Base-by-base conservation (phyloP, 495 filamentous ascomycete species). In the Daldinia childiae region DNA sequence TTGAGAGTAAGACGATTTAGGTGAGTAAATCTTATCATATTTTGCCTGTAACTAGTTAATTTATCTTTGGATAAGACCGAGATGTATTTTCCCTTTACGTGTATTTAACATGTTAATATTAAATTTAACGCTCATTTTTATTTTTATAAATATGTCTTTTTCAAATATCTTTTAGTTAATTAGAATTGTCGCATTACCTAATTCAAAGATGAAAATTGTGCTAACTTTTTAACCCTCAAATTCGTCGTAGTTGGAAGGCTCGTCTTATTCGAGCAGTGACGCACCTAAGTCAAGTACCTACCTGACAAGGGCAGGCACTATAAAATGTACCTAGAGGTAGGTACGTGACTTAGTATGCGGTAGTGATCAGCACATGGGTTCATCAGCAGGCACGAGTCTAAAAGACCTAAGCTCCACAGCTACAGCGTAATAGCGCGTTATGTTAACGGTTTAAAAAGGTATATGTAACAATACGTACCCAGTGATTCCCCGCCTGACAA, bases 401-500 rank as follows among this genome's bases (percentile, higher is more conserved):
- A 19, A 55, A 59, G 54, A 39, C 43, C 58, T 50, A 71, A 72
- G 68, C 63, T 71, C 52, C 58, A 51, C 43, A 62, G 57, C 61
- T 66, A 54, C 21, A 56, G 66, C 43, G 29, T 29, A 68, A 50
- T 48, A 56, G 9, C 14, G 54, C 43, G 41, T 30, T 32, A 14
- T n/a, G n/a, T 59, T 17, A 43, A 39, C 41, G 30, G 30, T 7
- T 54, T 27, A 3, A 29, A 14, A 54, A 30, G 50, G 26, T 30
- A 4, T 6, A 26, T 17, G 50, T 29, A 27, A 54, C 24, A 15
- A 54, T 30, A 50, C 56, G 61, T 52, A 57, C 69, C 64, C 11
- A 19, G 36, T 56, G 39, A 36, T 56, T 64, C 69, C 69, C 69
- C 69, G 69, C 69, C 69, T 72, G 69, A 72, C 64, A 21, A 34